Conservation (phyloP, 1,139 yeast genomes). For the Candida tropicalis region DNA sequence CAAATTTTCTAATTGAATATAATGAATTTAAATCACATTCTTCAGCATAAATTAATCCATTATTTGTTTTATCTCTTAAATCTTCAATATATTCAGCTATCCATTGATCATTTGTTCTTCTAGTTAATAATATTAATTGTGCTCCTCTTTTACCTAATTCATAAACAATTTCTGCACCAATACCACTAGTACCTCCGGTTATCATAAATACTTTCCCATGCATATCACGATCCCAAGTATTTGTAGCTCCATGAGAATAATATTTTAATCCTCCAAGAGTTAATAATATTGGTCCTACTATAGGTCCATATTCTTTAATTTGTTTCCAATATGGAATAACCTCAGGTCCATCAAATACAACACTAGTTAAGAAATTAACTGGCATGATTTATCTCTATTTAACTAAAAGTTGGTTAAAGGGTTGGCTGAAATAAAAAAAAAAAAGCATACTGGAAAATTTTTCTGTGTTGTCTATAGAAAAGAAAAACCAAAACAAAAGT, state of each 20-base stretch:
- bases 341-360: constrained; percentile 70
- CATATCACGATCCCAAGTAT: constrained; percentile 89
- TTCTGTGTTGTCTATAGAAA: background rate
- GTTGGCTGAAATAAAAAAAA: too few relatives aligned
- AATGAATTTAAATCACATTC: constrained; percentile 79
- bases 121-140: constrained; percentile 73
- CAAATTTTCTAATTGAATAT: constrained; percentile 82
- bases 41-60: constrained; percentile 83
- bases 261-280: constrained; percentile 54
- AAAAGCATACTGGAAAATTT: background rate
- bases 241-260: constrained; percentile 74
- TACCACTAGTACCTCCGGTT: constrained; percentile 87
- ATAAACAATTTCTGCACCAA: constrained; percentile 75
- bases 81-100: constrained; percentile 77
- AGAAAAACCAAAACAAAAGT: too few relatives aligned
- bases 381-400: too few relatives aligned
- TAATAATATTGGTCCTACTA: constrained; percentile 37
- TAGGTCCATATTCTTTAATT: constrained; percentile 58
- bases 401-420: background rate
- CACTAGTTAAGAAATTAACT: constrained; percentile 68
- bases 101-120: constrained; percentile 73
- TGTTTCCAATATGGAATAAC: constrained; percentile 70
- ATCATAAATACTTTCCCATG: constrained; percentile 84
- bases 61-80: constrained; percentile 67
- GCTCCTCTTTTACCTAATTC: constrained; percentile 85